Evolutionary conservation across 2,329 filamentous ascomycete genomes (phyloP), one percentile per base, ranked within the genome.

Genomic region (Microcyclosporella mali): DNA sequence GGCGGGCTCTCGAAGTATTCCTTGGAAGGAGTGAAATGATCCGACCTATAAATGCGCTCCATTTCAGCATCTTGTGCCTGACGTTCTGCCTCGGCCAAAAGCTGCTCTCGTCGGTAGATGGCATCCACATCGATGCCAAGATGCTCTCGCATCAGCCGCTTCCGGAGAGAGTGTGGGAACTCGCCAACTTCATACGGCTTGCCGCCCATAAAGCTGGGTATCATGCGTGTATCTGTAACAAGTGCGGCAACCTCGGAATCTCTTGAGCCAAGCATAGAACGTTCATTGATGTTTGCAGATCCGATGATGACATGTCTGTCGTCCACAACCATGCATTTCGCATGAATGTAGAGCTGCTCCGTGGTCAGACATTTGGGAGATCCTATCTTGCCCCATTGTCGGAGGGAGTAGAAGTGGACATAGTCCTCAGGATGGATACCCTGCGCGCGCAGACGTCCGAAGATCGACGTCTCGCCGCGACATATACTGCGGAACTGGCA

Each of bases 221-320:
- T 78, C 79, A 95, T 88, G 62, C 95, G 88, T 1, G 86, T 90
- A 62, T 98, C 92, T 40, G 90, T 81, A 32, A 98, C 85, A 33
- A 97, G 77, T 6, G 89, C 84, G 4, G 90, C 92, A 49, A 86
- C 81, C 66, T 98, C 92, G 0, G 90, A 95, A 65, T 98, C 92
- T 57, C 92, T 80, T 37, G 79, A 84, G 7, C 92, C 92, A 48
- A 95, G 66, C 88, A 97, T 88, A 6, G 90, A 97, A 34, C 92
- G 82, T 66, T 98, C 92, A 58, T 98, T 98, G 72, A 98, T 97
- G 62, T 98, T 98, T 40, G 92, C 92, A 34, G 90, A 97, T 14
- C 92, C 92, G 56, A 98, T 98, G 48, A 98, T 81, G 15, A 84
- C 90, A 45, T 92, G 80, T 27, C 90, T 81, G 59, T 98, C 92